Percentiles rank a stretch among this genome's conserved stretches.
phyloP scores from a whole-genome alignment of 805 yeast genomes.

The Yarrowia keelungensis region DNA sequence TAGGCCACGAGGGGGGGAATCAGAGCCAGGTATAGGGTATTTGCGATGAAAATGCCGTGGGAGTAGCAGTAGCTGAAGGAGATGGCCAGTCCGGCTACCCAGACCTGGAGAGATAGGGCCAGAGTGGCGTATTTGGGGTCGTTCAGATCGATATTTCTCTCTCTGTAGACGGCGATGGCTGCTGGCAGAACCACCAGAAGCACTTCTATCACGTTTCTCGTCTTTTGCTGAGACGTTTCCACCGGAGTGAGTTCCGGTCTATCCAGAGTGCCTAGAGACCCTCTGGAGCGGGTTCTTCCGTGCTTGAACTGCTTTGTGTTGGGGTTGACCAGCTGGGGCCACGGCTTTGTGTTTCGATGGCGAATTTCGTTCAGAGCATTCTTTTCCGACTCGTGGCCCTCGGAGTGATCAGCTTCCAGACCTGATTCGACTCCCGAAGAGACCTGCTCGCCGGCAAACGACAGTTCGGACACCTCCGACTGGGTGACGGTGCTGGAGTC shows the following conservation, averaged over 20 bases:
- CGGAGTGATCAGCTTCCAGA: slow-evolving; percentile 31
- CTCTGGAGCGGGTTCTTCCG: slow-evolving; percentile 11
- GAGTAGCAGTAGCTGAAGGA: slow-evolving; percentile 22
- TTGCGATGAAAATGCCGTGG: slow-evolving; percentile 3
- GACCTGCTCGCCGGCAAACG: slow-evolving; percentile 35
- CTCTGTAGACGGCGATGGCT: slow-evolving; percentile 16
- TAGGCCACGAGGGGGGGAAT: slow-evolving; percentile 32
- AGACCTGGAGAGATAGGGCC: slow-evolving; percentile 19
- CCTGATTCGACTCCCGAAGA: slow-evolving; percentile 34
- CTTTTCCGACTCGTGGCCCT: slow-evolving; percentile 25
- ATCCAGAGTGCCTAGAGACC: slow-evolving; percentile 16
- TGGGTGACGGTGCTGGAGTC: slow-evolving; percentile 37
- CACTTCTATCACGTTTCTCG: slow-evolving; percentile 27
- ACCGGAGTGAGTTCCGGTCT: slow-evolving; percentile 12
- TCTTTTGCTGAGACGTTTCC: slow-evolving; percentile 3
- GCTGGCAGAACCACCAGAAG: slow-evolving; percentile 30
- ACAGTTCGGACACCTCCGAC: slow-evolving; percentile 37
- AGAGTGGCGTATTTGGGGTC: slow-evolving; percentile 12
- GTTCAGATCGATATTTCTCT: background rate
- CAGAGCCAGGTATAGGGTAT: slow-evolving; percentile 25
- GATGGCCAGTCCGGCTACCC: slow-evolving; percentile 20
- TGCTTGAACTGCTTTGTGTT: slow-evolving; percentile 22
- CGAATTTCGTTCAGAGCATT: background rate
- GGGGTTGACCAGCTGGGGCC: slow-evolving; percentile 15
- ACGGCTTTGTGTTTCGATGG: slow-evolving; percentile 8